A percentile compares a stretch with the other conserved stretches of the same genome.
Evolutionary conservation across 2,329 filamentous ascomycete genomes (phyloP).

Genomic region (Polytolypa hystricis): DNA sequence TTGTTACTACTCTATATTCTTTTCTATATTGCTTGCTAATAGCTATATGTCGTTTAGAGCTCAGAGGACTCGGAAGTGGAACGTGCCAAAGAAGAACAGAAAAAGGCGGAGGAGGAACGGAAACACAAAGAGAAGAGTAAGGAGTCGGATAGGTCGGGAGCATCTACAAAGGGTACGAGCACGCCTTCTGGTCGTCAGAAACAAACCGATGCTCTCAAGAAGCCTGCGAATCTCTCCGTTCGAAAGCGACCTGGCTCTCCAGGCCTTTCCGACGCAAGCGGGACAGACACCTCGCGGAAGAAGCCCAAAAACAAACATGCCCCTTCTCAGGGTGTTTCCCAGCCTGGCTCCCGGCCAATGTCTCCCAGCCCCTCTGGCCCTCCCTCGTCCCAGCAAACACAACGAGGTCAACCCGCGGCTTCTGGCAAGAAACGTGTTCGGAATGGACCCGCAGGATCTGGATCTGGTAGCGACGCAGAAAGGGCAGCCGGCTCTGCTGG

Average conservation of each 20-base stretch:
- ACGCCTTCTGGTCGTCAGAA: constrained; percentile 52
- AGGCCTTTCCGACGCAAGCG: constrained; percentile 79
- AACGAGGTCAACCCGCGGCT: constrained; percentile 25
- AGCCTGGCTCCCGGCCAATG: constrained; percentile 46
- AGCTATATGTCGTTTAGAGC: constrained; percentile 29
- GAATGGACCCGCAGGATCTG: constrained; percentile 23
- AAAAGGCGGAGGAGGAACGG: constrained; percentile 48
- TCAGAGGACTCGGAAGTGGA: constrained; percentile 56
- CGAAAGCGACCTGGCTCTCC: constrained; percentile 81
- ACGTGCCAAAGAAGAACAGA: constrained; percentile 47
- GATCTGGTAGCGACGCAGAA: constrained; percentile 47
- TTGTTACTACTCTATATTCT: neutral
- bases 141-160: constrained; percentile 37
- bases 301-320: constrained; percentile 60
- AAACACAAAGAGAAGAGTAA: constrained; percentile 41
- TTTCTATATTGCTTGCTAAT: constrained; percentile 9
- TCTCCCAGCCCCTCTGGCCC: constrained; percentile 41
- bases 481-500: constrained; percentile 38
- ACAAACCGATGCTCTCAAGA: constrained; percentile 41
- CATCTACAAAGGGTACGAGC: constrained; percentile 59
- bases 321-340: constrained; percentile 20
- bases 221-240: constrained; percentile 35
- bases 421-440: constrained; percentile 42
- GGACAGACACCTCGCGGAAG: constrained; percentile 77
- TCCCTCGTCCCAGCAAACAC: constrained; percentile 5